Conservation (phyloP, 2,329 filamentous ascomycete genomes). For the Fusarium torulosum region DNA sequence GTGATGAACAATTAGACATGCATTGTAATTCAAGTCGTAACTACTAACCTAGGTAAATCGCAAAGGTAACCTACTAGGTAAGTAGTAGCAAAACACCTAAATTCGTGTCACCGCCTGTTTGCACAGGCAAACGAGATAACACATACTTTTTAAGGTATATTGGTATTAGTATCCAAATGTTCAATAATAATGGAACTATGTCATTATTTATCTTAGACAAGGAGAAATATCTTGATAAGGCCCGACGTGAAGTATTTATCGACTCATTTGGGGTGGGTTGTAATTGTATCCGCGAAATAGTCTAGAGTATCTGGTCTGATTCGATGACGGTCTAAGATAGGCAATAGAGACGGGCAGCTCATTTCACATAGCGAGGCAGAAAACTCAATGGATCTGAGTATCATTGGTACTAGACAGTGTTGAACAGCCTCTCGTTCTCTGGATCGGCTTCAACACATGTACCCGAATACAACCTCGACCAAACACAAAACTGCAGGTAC, state of each 20-base stretch:
- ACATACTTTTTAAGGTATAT: background rate
- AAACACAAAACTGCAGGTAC: slow-evolving; percentile 39
- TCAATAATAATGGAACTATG: background rate
- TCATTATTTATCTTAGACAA: background rate
- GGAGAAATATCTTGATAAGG: background rate
- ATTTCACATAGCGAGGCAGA: background rate
- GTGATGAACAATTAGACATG: background rate
- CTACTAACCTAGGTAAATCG: background rate
- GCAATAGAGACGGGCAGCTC: background rate
- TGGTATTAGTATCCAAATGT: background rate
- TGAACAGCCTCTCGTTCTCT: background rate
- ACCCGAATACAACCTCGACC: slow-evolving; percentile 12
- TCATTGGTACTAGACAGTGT: background rate
- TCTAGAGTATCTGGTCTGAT: background rate
- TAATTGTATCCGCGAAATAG: background rate
- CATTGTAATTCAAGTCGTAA: background rate
- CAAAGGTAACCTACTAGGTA: background rate
- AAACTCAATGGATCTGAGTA: background rate
- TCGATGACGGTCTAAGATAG: background rate
- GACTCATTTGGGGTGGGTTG: background rate
- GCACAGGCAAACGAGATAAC: background rate
- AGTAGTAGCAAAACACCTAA: background rate
- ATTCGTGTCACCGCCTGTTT: background rate
- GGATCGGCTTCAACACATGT: background rate
- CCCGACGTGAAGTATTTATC: background rate